These are phyloP conservation scores for Bipolaris cookei DNA, from an alignment of 2,329 filamentous ascomycete genomes.

Conservation along the genomic window DNA sequence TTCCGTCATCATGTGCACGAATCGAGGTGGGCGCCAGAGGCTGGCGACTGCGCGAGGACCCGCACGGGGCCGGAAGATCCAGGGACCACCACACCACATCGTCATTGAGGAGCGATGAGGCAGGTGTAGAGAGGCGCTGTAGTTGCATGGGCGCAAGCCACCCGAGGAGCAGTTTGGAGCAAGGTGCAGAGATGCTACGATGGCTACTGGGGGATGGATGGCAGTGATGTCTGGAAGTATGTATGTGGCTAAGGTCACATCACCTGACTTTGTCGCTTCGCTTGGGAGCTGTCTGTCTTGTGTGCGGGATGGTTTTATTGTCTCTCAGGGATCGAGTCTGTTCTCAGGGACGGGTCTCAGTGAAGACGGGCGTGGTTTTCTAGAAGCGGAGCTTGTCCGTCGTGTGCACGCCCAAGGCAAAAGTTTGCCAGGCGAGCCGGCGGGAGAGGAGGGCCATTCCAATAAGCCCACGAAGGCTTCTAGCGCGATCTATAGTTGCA, in stretches of 20 bases:
- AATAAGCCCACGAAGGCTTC: constrained; percentile 27
- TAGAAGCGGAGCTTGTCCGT: constrained; percentile 11
- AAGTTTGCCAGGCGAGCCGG: constrained; percentile 20
- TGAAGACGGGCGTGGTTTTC: constrained; percentile 4
- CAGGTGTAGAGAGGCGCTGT: background rate
- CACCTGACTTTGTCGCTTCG: background rate
- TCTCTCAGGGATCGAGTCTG: background rate
- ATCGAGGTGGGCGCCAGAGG: constrained; percentile 17
- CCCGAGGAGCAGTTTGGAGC: too few relatives aligned
- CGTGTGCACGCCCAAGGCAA: constrained; percentile 14
- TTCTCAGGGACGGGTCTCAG: background rate
- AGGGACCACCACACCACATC: constrained; percentile 1
- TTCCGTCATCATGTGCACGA: constrained; percentile 13
- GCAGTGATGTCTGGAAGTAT: background rate
- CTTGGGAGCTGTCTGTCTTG: too few relatives aligned
- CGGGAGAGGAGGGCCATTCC: constrained; percentile 9
- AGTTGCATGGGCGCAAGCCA: background rate
- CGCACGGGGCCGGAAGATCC: constrained; percentile 15
- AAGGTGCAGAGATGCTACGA: background rate
- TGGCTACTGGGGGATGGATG: too few relatives aligned
- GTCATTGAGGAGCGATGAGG: constrained; percentile 2
- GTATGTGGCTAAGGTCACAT: background rate
- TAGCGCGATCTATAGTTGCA: constrained; percentile 27
- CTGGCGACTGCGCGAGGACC: constrained; percentile 12
- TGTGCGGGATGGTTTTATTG: background rate